These are phyloP conservation scores for Colletotrichum paranaense DNA, from an alignment of 2,329 filamentous ascomycete genomes.

Conservation along the genomic window DNA sequence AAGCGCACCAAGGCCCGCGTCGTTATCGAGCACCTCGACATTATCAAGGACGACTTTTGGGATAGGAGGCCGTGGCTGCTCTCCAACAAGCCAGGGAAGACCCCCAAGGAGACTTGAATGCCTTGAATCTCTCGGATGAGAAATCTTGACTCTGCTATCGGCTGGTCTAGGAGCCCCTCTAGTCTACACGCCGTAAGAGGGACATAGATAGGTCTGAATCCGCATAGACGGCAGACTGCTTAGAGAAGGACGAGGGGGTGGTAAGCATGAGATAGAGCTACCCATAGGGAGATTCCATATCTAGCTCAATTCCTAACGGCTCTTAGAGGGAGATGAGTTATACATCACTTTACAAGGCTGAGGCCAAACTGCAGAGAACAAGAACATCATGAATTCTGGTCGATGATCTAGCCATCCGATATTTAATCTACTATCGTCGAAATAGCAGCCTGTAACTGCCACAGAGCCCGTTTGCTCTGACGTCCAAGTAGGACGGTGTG, in stretches of 20 bases:
- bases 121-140: not conserved
- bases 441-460: not conserved
- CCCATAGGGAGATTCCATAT: not conserved
- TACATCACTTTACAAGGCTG: not conserved
- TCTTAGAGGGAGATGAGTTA: not conserved
- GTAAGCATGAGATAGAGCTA: not conserved
- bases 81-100: constrained; percentile 77
- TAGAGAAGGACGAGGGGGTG: not conserved
- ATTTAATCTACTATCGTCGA: not conserved
- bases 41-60: constrained; percentile 98
- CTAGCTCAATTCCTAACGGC: not conserved
- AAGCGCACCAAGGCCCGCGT: constrained; percentile 82
- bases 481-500: not conserved
- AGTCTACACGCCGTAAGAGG: not conserved
- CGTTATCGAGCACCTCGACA: constrained; percentile 86
- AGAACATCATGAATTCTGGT: not conserved
- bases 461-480: not conserved
- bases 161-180: no score
- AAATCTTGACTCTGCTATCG: constrained; percentile 2
- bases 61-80: constrained; percentile 85
- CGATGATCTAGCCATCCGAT: not conserved
- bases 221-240: not conserved
- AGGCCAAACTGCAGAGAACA: not conserved
- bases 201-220: not conserved
- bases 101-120: constrained; percentile 68